These are phyloP conservation scores for Aureobasidium sp. DNA, from an alignment of 2,329 filamentous ascomycete species.

Conservation along the genomic window DNA sequence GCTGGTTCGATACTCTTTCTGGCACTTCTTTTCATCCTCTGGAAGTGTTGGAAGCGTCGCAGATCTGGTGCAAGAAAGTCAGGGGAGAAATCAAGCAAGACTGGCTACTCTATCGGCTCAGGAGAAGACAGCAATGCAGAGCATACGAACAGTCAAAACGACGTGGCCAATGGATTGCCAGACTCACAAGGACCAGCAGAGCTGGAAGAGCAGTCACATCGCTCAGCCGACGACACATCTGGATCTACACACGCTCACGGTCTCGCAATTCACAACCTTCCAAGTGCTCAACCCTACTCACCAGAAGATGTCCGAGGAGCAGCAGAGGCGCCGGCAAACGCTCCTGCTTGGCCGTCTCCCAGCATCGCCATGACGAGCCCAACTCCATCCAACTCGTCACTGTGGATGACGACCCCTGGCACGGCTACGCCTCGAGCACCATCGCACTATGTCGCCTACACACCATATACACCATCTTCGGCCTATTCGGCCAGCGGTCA, in stretches of 20 bases:
- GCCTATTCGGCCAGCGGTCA: background rate
- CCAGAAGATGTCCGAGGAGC: conserved; percentile 1
- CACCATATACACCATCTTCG: background rate
- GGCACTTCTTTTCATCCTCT: background rate
- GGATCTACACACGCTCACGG: background rate
- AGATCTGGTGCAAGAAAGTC: background rate
- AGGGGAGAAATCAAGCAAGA: background rate
- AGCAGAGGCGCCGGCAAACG: conserved; percentile 4
- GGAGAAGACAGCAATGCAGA: background rate
- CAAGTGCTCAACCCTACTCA: background rate
- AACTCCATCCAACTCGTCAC: conserved; percentile 6
- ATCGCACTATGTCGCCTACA: background rate
- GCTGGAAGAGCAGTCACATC: background rate
- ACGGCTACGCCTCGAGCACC: background rate
- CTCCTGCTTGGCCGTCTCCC: background rate
- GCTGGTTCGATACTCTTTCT: background rate
- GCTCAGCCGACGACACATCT: background rate
- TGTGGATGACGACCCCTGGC: background rate
- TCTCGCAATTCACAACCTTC: background rate
- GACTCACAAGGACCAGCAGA: background rate
- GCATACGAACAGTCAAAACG: background rate
- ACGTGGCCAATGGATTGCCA: background rate
- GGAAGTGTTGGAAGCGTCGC: conserved; percentile 3
- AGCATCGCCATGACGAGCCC: background rate
- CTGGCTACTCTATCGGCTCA: background rate